A percentile compares a stretch with the other conserved stretches of the same genome.
phyloP scores from a whole-genome alignment of 2,329 filamentous ascomycete species.

The Parascedosporium putredinis region DNA sequence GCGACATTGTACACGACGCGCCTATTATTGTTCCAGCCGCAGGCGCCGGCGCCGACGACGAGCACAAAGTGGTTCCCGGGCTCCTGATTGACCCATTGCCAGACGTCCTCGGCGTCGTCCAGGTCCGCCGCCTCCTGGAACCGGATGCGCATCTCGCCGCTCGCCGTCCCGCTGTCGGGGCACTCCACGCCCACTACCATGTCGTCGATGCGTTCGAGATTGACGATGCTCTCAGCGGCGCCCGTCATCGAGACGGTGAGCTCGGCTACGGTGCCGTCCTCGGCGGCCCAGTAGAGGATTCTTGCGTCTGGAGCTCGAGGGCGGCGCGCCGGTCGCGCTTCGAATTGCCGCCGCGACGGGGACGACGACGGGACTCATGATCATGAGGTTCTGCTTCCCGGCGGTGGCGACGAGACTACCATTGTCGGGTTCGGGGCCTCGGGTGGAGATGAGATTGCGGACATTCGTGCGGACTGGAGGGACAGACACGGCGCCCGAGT shows the following conservation, averaged over 20 bases:
- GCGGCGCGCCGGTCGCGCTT: neutral
- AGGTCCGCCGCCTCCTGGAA: neutral
- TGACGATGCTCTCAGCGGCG: neutral
- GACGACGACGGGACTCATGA: neutral
- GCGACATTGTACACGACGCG: neutral
- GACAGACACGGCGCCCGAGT: neutral
- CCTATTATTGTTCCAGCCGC: neutral
- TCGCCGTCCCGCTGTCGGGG: neutral
- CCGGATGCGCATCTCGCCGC: neutral
- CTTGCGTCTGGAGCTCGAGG: neutral
- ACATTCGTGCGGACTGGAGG: neutral
- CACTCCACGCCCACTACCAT: neutral
- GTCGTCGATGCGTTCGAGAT: neutral
- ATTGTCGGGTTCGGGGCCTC: neutral
- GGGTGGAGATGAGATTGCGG: neutral
- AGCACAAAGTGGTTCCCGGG: neutral
- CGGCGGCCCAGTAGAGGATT: neutral
- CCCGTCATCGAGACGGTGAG: neutral
- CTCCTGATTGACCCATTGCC: constrained; percentile 1
- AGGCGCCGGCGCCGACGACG: neutral
- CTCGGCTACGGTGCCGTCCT: neutral
- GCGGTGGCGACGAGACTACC: neutral
- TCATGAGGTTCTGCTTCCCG: neutral
- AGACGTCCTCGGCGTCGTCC: neutral
- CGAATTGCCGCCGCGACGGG: neutral